Base-by-base conservation (phyloP, 129 eudicot genomes). In the Arctium lappa region DNA sequence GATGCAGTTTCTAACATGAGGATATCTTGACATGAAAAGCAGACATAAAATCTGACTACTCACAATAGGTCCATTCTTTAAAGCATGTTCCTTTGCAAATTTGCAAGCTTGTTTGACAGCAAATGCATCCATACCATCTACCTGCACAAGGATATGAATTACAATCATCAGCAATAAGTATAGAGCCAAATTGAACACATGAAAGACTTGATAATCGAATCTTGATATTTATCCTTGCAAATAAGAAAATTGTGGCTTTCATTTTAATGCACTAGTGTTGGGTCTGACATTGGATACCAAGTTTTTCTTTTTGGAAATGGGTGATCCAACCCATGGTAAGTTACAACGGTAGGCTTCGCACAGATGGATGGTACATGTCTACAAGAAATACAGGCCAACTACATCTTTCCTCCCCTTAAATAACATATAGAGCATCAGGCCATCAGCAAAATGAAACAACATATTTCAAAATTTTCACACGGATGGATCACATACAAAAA, bases 41-140 rank as follows among this genome's bases (percentile, higher is more conserved):
- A 56, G 30, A 75, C 2, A 46, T 8, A 42, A 37, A 44, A 66
- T 62, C 22, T 8, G 73, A 71, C 79, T 38, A 89, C 97, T 90
- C 78, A 93, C 99, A 85, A 93, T 88, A 60, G 99, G 99, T 69
- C 99, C 99, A 78, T 96, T 96, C 91, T 96, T 96, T 83, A 96
- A 82, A 42, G 90, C 98, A 78, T 96, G 91, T 80, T 93, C 97
- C 95, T 96, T 96, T 8, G 99, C 99, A 89, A 93, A 96, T 80
- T 84, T 91, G 89, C 97, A 93, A 82, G 99, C 99, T 87, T 96
- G 97, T 86, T 96, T 96, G 75, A 96, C 99, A 36, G 98, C 99
- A 78, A 96, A 82, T 69, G 87, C 99, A 91, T 96, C 99, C 99
- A 96, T 96, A 76, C 99, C 99, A 91, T 96, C 99, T 50, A 96